phyloP scores from a whole-genome alignment of 2,329 filamentous ascomycete genomes.

The Thielaviopsis populi region DNA sequence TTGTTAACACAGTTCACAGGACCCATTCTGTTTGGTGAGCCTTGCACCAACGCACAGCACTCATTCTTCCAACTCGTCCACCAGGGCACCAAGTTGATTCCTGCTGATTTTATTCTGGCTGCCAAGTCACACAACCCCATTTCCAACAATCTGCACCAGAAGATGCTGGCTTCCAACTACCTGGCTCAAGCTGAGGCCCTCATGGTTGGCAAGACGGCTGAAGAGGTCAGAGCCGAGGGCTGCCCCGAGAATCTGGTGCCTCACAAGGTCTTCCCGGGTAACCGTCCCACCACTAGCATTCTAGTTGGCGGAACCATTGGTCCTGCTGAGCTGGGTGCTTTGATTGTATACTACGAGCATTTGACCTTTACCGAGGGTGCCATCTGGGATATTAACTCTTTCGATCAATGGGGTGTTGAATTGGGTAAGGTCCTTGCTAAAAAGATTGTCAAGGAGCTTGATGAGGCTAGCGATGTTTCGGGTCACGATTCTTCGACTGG shows the following conservation, averaged over 20 bases:
- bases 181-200: slow-evolving; percentile 78
- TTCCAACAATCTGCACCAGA: slow-evolving; percentile 84
- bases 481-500: slow-evolving; percentile 79
- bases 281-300: slow-evolving; percentile 92
- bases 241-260: slow-evolving; percentile 61
- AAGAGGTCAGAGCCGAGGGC: slow-evolving; percentile 63
- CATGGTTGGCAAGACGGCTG: slow-evolving; percentile 79
- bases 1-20: slow-evolving; percentile 28
- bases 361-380: slow-evolving; percentile 95
- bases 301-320: slow-evolving; percentile 83
- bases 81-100: slow-evolving; percentile 98
- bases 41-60: slow-evolving; percentile 97
- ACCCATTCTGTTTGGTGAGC: slow-evolving; percentile 91
- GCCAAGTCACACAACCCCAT: slow-evolving; percentile 95
- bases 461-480: slow-evolving; percentile 53
- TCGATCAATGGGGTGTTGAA: slow-evolving; percentile 99
- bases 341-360: slow-evolving; percentile 99
- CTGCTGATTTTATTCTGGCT: slow-evolving; percentile 93
- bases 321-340: slow-evolving; percentile 76
- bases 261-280: slow-evolving; percentile 99
- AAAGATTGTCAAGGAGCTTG: slow-evolving; percentile 76
- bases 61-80: slow-evolving; percentile 99
- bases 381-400: slow-evolving; percentile 98
- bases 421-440: slow-evolving; percentile 91
- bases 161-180: slow-evolving; percentile 87